These are phyloP conservation scores for Hanseniaspora hatyaiensis DNA, from an alignment of 805 yeast species.

Conservation along the genomic window DNA sequence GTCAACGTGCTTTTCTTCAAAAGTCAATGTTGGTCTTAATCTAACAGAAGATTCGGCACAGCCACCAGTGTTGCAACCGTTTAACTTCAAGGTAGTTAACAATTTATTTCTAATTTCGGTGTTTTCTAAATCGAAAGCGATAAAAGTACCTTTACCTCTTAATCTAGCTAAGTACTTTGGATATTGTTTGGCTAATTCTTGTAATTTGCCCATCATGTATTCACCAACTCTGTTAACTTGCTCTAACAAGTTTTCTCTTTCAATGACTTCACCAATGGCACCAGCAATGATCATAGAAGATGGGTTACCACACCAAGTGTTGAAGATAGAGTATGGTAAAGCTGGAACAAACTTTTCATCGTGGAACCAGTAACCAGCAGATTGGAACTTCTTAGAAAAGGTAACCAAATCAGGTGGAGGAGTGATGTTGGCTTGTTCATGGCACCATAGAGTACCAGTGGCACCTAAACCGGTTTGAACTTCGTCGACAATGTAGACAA, in stretches of 20 bases:
- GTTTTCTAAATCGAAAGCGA: slow-evolving; percentile 48
- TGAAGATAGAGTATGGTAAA: slow-evolving; percentile 56
- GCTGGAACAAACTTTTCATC: slow-evolving; percentile 49
- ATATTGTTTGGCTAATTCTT: slow-evolving; percentile 27
- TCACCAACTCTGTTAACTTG: slow-evolving; percentile 43
- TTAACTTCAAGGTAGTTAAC: slow-evolving; percentile 35
- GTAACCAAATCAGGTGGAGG: slow-evolving; percentile 60
- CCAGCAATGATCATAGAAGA: slow-evolving; percentile 54
- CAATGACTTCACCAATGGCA: slow-evolving; percentile 45
- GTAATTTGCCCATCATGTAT: slow-evolving; percentile 39
- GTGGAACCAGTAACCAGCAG: slow-evolving; percentile 59
- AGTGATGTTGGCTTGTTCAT: slow-evolving; percentile 52
- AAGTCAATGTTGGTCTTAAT: slow-evolving; percentile 54
- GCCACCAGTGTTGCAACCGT: slow-evolving; percentile 58
- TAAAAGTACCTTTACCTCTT: slow-evolving; percentile 59
- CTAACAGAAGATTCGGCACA: slow-evolving; percentile 50
- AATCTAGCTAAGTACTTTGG: slow-evolving; percentile 37
- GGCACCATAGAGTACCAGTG: slow-evolving; percentile 63
- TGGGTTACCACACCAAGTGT: slow-evolving; percentile 73
- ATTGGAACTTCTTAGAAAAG: slow-evolving; percentile 61
- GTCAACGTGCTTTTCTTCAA: slow-evolving; percentile 52
- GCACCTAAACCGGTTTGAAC: slow-evolving; percentile 70
- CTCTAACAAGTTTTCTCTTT: slow-evolving; percentile 38
- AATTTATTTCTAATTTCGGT: slow-evolving; percentile 38
- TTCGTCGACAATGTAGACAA: slow-evolving; percentile 56